Conservation (phyloP, 2,329 filamentous ascomycete species). For the Pseudogymnoascus sp. region DNA sequence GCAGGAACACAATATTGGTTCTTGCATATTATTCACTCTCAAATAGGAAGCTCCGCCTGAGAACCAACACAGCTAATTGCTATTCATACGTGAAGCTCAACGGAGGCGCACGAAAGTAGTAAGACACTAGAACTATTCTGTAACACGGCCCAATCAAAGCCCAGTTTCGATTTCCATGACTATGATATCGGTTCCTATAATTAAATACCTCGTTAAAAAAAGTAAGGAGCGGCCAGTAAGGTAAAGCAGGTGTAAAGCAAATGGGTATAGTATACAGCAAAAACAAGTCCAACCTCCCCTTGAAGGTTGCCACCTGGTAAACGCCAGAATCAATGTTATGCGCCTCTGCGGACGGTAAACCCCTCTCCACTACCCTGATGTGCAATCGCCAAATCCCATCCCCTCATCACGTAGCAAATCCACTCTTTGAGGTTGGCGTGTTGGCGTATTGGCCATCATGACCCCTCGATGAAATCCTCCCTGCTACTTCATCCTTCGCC, state of each 20-base stretch:
- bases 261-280: conserved; percentile 5
- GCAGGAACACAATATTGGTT: neutral
- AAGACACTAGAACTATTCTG: neutral
- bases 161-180: neutral
- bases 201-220: neutral
- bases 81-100: neutral
- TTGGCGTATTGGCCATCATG: neutral
- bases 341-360: neutral
- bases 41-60: neutral
- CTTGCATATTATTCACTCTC: neutral
- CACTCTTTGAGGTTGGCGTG: neutral
- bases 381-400: neutral
- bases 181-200: neutral
- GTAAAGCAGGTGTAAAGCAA: neutral
- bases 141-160: neutral
- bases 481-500: neutral
- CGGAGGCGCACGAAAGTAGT: neutral
- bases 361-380: neutral
- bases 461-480: neutral
- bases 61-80: neutral
- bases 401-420: neutral
- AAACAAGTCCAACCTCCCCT: neutral
- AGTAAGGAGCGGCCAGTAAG: neutral
- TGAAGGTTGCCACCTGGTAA: neutral
- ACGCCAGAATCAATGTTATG: neutral